These are phyloP conservation scores for Colletotrichum tanaceti DNA, from an alignment of 2,329 filamentous ascomycete species.

Conservation along the genomic window DNA sequence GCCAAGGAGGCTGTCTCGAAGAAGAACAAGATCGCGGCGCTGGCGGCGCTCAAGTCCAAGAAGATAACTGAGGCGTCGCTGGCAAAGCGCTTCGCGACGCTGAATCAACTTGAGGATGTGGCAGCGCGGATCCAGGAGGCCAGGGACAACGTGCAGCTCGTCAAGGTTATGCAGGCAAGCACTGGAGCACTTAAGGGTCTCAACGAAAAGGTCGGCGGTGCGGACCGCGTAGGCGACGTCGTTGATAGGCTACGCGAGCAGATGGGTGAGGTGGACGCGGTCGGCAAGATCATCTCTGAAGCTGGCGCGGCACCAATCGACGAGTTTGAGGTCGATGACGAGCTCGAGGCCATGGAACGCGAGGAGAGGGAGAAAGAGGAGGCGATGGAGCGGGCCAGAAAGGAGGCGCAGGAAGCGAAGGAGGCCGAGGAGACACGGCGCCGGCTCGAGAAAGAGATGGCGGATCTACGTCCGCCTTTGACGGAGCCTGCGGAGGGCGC, in stretches of 20 bases:
- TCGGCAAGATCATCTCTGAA: conserved; percentile 81
- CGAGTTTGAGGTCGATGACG: conserved; percentile 87
- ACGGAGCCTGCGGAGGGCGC: conserved; percentile 37
- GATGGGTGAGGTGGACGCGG: conserved; percentile 85
- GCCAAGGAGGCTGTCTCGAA: conserved; percentile 77
- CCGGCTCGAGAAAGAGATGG: conserved; percentile 58
- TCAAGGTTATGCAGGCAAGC: conserved; percentile 84
- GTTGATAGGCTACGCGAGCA: conserved; percentile 81
- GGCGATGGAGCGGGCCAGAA: conserved; percentile 54
- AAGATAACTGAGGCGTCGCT: conserved; percentile 83
- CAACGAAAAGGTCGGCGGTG: conserved; percentile 81
- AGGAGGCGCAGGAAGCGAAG: conserved; percentile 57
- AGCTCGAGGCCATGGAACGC: conserved; percentile 80
- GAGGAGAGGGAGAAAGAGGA: conserved; percentile 67
- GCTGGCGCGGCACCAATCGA: conserved; percentile 68
- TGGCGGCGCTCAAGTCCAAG: conserved; percentile 83
- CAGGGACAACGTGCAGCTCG: conserved; percentile 83
- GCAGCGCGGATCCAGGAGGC: conserved; percentile 88
- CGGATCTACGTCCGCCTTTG: conserved; percentile 15
- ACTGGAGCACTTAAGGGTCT: conserved; percentile 77
- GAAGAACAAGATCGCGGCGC: conserved; percentile 80
- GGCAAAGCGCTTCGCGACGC: conserved; percentile 75
- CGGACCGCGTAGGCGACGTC: conserved; percentile 79
- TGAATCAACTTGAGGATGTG: conserved; percentile 85
- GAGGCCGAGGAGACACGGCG: conserved; percentile 61